Evolutionary conservation across 2,329 filamentous ascomycete species (phyloP).

Genomic region (Ascochyta pisi): DNA sequence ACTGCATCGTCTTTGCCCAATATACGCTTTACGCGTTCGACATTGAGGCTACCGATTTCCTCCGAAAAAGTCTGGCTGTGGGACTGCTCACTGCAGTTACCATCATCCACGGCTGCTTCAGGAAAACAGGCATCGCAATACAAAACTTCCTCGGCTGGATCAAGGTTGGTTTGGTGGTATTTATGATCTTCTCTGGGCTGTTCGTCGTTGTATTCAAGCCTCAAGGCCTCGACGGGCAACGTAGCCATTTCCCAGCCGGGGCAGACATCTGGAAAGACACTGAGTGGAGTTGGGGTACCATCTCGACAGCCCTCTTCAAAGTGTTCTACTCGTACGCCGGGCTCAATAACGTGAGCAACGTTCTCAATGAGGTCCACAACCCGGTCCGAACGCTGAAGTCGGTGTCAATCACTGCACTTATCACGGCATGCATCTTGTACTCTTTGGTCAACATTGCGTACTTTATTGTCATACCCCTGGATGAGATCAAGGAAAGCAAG

Average conservation of each 20-base stretch:
- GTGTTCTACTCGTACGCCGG: conserved; percentile 75
- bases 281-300: conserved; percentile 71
- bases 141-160: conserved; percentile 52
- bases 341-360: conserved; percentile 71
- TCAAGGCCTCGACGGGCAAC: conserved; percentile 22
- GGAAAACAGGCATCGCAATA: conserved; percentile 45
- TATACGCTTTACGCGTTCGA: conserved; percentile 68
- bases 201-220: conserved; percentile 44
- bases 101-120: conserved; percentile 48
- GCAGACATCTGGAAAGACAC: conserved; percentile 67
- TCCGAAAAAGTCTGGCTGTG: conserved; percentile 60
- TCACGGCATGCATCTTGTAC: conserved; percentile 69
- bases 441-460: conserved; percentile 70
- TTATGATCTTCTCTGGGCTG: conserved; percentile 50
- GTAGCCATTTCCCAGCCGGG: conserved; percentile 51
- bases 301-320: conserved; percentile 71
- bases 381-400: conserved; percentile 70
- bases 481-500: conserved; percentile 70
- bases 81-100: conserved; percentile 49
- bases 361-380: conserved; percentile 73
- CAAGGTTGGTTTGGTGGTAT: conserved; percentile 47
- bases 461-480: conserved; percentile 70
- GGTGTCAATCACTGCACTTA: conserved; percentile 65
- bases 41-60: conserved; percentile 57
- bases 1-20: conserved; percentile 73